Evolutionary conservation across 805 yeast species (phyloP).

Genomic region (Pichia sporocuriosa): DNA sequence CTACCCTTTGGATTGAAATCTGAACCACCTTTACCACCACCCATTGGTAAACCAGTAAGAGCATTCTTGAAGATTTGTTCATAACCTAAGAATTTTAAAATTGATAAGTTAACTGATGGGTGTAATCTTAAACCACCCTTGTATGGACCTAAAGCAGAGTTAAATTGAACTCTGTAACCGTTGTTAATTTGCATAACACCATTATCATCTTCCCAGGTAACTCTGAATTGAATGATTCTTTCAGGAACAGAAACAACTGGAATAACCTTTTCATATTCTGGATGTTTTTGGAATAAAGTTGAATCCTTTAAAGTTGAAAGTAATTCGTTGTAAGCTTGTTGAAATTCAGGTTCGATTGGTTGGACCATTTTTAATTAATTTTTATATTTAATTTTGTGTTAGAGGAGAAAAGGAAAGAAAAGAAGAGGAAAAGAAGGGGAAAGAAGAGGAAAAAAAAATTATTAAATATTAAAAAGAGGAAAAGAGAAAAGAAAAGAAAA

Average conservation of each 20-base stretch:
- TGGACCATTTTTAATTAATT: constrained; percentile 50
- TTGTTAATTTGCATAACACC: constrained; percentile 90
- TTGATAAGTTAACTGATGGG: constrained; percentile 92
- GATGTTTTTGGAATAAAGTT: constrained; percentile 79
- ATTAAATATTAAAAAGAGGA: too few relatives aligned
- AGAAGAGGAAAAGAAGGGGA: neutral
- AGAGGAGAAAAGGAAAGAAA: neutral
- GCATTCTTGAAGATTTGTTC: constrained; percentile 99
- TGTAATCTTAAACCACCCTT: constrained; percentile 98
- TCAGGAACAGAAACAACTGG: constrained; percentile 93
- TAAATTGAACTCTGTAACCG: constrained; percentile 97
- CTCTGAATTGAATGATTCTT: constrained; percentile 95
- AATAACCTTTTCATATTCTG: constrained; percentile 81
- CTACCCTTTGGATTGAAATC: constrained; percentile 97
- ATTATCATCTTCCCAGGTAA: constrained; percentile 94
- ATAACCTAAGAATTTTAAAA: constrained; percentile 92
- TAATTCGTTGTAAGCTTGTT: constrained; percentile 96
- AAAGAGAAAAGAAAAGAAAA: neutral
- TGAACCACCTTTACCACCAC: constrained; percentile 99
- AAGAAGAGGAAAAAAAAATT: constrained; percentile 4
- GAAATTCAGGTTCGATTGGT: constrained; percentile 96
- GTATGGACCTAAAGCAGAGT: constrained; percentile 97
- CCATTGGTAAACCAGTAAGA: constrained; percentile 93
- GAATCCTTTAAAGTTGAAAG: constrained; percentile 85
- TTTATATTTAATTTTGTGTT: neutral